phyloP scores from a whole-genome alignment of 768 basidiomycete species.

The Epithele typhae region DNA sequence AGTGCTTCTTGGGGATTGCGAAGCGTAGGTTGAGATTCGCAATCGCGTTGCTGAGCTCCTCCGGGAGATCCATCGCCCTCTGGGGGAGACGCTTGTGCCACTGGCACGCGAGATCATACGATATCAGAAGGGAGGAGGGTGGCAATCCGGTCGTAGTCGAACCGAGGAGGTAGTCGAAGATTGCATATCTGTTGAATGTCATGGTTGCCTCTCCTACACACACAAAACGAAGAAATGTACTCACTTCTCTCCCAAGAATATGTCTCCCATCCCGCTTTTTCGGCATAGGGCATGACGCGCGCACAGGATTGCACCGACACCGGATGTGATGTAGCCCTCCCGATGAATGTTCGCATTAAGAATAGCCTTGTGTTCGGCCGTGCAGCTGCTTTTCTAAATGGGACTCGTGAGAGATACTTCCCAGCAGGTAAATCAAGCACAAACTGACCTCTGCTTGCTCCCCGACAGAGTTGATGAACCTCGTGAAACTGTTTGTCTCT shows the following conservation, averaged over 20 bases:
- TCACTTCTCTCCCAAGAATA: slow-evolving; percentile 23
- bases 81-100: slow-evolving; percentile 20
- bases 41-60: not conserved
- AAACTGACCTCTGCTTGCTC: slow-evolving; percentile 22
- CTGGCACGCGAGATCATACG: slow-evolving; percentile 26
- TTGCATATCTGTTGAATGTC: not conserved
- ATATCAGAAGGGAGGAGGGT: slow-evolving; percentile 2
- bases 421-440: not conserved
- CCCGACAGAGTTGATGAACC: slow-evolving; percentile 6
- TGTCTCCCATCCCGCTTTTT: slow-evolving; percentile 19
- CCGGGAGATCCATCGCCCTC: not conserved
- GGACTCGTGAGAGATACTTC: not conserved
- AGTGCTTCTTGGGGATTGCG: slow-evolving; percentile 30
- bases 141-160: not conserved
- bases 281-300: slow-evolving; percentile 20
- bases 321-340: slow-evolving; percentile 10
- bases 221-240: not conserved
- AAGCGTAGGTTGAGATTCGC: slow-evolving; percentile 2
- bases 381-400: slow-evolving; percentile 1
- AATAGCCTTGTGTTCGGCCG: slow-evolving; percentile 12
- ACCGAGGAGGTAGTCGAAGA: slow-evolving; percentile 21
- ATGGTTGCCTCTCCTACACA: not conserved
- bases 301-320: slow-evolving; percentile 17
- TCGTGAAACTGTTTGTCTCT: slow-evolving; percentile 15
- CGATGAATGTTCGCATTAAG: slow-evolving; percentile 1